Conservation (phyloP, 257 asterid genomes). For the Rauvolfia tetraphylla region DNA sequence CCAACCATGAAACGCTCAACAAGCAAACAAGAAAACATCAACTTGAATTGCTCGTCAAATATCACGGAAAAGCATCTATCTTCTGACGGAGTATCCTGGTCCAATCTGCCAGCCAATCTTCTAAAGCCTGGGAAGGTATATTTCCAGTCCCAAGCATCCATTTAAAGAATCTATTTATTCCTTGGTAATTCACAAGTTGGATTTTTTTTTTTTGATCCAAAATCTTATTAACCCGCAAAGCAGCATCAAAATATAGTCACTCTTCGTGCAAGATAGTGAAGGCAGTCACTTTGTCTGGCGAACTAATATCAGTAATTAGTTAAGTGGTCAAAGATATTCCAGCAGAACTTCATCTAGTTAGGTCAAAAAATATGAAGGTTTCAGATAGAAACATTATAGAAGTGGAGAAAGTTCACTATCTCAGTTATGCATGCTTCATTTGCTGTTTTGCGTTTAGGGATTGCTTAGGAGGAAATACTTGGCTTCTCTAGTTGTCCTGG, state of each 20-base stretch:
- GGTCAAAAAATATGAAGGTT: background rate
- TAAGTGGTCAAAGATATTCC: background rate
- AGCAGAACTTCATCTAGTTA: background rate
- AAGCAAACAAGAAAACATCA: slow-evolving; percentile 45
- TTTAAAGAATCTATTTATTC: background rate
- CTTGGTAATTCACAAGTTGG: background rate
- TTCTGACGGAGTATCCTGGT: slow-evolving; percentile 56
- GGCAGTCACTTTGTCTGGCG: background rate
- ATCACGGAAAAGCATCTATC: slow-evolving; percentile 35
- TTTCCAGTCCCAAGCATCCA: slow-evolving; percentile 4
- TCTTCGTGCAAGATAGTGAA: background rate
- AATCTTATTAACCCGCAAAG: background rate
- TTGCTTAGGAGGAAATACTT: slow-evolving; percentile 61
- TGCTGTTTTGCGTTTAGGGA: slow-evolving; percentile 35
- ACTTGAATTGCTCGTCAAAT: slow-evolving; percentile 25
- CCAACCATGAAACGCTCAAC: slow-evolving; percentile 31
- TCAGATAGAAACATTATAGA: background rate
- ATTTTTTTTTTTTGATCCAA: background rate
- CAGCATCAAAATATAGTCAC: background rate
- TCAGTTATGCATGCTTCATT: slow-evolving; percentile 1
- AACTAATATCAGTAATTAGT: background rate
- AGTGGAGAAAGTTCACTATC: background rate
- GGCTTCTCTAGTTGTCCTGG: slow-evolving; percentile 69
- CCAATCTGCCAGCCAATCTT: slow-evolving; percentile 62
- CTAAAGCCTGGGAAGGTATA: slow-evolving; percentile 69